Evolutionary conservation across 1,284 basidiomycete species (phyloP).

Genomic region (Rhodotorula sp.): DNA sequence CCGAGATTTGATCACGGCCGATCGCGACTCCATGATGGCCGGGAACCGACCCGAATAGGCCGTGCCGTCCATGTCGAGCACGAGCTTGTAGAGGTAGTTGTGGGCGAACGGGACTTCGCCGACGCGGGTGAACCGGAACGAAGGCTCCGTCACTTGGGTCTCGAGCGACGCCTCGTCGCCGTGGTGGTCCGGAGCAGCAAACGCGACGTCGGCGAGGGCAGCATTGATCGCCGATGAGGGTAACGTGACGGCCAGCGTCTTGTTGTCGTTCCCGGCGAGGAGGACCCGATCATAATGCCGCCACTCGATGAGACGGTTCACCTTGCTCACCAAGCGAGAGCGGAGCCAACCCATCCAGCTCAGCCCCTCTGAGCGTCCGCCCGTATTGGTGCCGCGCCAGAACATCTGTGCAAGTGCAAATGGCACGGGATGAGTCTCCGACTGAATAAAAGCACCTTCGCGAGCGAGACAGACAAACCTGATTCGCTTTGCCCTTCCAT

Average conservation of each 20-base stretch:
- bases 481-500: slow-evolving; percentile 24
- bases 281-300: slow-evolving; percentile 12
- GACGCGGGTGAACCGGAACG: slow-evolving; percentile 21
- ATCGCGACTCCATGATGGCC: slow-evolving; percentile 8
- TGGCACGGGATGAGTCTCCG: neutral
- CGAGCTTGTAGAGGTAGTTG: slow-evolving; percentile 23
- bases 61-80: slow-evolving; percentile 34
- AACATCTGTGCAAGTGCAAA: slow-evolving; percentile 7
- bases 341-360: slow-evolving; percentile 30
- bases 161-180: slow-evolving; percentile 16
- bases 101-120: slow-evolving; percentile 12
- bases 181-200: slow-evolving; percentile 16
- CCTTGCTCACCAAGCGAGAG: slow-evolving; percentile 18
- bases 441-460: too few species aligned
- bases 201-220: slow-evolving; percentile 28
- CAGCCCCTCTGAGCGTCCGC: slow-evolving; percentile 18
- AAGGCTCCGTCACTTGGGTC: slow-evolving; percentile 24
- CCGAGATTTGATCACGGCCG: slow-evolving; percentile 23
- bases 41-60: slow-evolving; percentile 36
- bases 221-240: slow-evolving; percentile 10
- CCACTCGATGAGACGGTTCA: slow-evolving; percentile 28
- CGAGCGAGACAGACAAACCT: slow-evolving; percentile 6
- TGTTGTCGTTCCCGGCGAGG: slow-evolving; percentile 8
- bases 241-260: neutral
- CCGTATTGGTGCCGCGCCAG: slow-evolving; percentile 35